These are phyloP conservation scores for Plasmodium gonderi DNA, from an alignment of 169 alveolate genomes.

Conservation along the genomic window DNA sequence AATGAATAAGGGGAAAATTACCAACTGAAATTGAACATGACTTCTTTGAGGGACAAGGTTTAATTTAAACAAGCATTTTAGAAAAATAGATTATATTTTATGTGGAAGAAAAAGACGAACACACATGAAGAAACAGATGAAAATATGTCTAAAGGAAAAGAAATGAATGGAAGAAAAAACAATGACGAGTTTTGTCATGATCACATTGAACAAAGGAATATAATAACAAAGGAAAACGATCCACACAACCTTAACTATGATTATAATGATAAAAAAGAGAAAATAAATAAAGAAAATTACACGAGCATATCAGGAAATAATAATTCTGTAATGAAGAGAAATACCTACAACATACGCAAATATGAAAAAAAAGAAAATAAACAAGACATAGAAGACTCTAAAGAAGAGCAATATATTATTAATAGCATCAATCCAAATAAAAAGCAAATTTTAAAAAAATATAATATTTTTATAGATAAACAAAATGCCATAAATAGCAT, in stretches of 20 bases:
- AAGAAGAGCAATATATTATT: neutral
- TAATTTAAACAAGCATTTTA: neutral
- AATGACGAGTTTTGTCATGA: neutral
- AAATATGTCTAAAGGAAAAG: neutral
- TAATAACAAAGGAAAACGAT: neutral
- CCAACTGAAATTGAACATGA: neutral
- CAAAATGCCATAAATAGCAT: constrained; percentile 40
- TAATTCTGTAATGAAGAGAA: neutral
- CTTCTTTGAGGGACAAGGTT: neutral
- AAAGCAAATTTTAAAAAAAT: neutral
- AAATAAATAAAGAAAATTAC: neutral
- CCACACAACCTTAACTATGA: neutral
- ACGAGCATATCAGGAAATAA: neutral
- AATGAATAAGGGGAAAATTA: neutral
- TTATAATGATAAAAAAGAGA: neutral
- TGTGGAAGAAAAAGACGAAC: neutral
- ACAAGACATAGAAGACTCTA: neutral
- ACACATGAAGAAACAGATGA: neutral
- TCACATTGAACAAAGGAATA: neutral
- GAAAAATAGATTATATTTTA: neutral
- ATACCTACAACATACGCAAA: neutral
- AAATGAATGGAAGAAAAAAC: neutral
- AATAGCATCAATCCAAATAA: neutral
- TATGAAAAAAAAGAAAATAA: neutral
- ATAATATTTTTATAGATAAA: constrained; percentile 34